Evolutionary conservation across 164 flowering plant species (phyloP).

Genomic region (Vitis rotundifolia): DNA sequence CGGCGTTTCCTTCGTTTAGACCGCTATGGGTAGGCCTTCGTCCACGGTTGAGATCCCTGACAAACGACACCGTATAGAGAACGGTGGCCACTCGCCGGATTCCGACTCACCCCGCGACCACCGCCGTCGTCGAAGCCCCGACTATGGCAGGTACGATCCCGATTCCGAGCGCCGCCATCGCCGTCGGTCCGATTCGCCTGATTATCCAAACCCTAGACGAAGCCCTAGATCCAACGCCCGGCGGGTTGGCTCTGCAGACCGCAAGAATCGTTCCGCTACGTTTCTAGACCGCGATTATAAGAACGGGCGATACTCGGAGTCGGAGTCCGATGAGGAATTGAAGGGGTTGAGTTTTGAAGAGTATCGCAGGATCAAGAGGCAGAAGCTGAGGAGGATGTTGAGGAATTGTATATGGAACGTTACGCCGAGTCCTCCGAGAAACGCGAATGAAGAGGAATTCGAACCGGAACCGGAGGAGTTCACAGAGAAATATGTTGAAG

Average conservation of each 20-base stretch:
- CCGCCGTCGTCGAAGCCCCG: not conserved
- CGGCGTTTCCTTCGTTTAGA: too few species aligned
- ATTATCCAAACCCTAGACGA: too few species aligned
- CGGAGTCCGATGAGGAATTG: slow-evolving; percentile 89
- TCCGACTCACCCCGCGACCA: not conserved
- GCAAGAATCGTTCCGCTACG: slow-evolving; percentile 8
- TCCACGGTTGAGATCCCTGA: slow-evolving; percentile 18
- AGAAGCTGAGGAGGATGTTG: slow-evolving; percentile 68
- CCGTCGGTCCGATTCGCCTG: not conserved
- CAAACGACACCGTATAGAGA: slow-evolving; percentile 4
- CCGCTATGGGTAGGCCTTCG: slow-evolving; percentile 16
- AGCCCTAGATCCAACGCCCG: not conserved
- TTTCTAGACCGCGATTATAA: slow-evolving; percentile 44
- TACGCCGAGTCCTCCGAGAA: slow-evolving; percentile 87
- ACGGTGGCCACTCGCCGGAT: slow-evolving; percentile 3
- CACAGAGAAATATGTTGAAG: slow-evolving; percentile 16
- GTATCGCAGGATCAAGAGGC: slow-evolving; percentile 77
- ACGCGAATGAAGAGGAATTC: slow-evolving; percentile 38
- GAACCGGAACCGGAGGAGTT: slow-evolving; percentile 38
- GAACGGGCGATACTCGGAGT: slow-evolving; percentile 32
- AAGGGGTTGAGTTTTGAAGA: slow-evolving; percentile 72
- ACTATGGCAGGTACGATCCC: not conserved
- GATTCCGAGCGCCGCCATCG: not conserved
- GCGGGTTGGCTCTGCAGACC: slow-evolving; percentile 8
- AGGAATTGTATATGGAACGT: slow-evolving; percentile 66